Base-by-base conservation (phyloP, 2,329 filamentous ascomycete genomes). In the Nemania sp. region DNA sequence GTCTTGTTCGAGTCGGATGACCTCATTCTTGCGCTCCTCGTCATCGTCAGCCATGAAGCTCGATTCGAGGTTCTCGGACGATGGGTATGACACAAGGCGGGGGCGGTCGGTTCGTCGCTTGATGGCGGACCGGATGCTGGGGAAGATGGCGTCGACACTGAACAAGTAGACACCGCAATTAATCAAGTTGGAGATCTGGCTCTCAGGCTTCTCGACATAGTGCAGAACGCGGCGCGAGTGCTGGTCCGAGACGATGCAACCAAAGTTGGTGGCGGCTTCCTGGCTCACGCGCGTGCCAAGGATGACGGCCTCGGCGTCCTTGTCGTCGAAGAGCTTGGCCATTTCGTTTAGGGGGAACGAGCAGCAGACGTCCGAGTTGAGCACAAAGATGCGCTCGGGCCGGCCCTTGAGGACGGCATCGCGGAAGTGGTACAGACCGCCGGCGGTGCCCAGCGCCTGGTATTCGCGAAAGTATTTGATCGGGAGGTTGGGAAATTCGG, bases 121-220 rank as follows among this genome's bases (percentile, higher is more conserved):
- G 77, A 97, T 97, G 66, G 93, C 92, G 63, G 82, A 90, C 71
- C 88, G 88, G 73, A 99, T 97, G 64, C 90, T 90, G 61, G 93
- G 93, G 83, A 97, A 97, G 77, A 97, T 96, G 73, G 88, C 90
- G 65, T 97, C 91, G 60, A 92, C 94, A 61, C 89, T 84, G 75
- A 99, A 99, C 66, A 97, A 90, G 78, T 97, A 99, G 68, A 99
- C 92, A 66, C 94, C 94, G 74, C 94, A 97, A 81, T 97, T 99
- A 82, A 99, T 99, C 64, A 99, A 81, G 78, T 97, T 97, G 69
- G 90, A 95, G 75, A 99, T 97, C 75, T 96, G 90, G 51, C 89
- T 91, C 75, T 99, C 93, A 62, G 94, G 94, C 80, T 97, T 97
- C 82, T 97, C 94, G 72, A 99, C 94, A 76, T 99, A 97, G 78